Conservation (phyloP, 1,284 basidiomycete species). For the Trichosporon sp. region DNA sequence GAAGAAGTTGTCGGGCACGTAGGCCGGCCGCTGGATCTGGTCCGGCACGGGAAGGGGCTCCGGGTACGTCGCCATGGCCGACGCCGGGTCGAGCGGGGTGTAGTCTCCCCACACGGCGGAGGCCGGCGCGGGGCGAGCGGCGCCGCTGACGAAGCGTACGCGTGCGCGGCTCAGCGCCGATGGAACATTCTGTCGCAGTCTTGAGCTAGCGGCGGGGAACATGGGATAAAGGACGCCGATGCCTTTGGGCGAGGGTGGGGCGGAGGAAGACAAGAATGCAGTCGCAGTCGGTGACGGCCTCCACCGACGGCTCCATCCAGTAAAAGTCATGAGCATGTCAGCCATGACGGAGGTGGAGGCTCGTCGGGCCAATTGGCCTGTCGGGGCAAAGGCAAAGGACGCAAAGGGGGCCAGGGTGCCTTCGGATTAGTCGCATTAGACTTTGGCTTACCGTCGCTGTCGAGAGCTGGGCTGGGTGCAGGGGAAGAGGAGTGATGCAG, state of each 20-base stretch:
- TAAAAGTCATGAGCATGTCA: not conserved
- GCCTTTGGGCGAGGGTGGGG: not conserved
- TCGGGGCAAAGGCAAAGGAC: not conserved
- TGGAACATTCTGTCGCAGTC: not conserved
- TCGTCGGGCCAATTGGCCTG: not conserved
- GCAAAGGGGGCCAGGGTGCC: not conserved
- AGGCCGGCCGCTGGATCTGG: constrained; percentile 60
- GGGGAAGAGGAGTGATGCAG: too few species aligned
- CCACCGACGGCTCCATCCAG: not conserved
- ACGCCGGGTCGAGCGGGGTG: constrained; percentile 25
- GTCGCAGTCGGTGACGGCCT: not conserved
- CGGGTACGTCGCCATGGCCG: constrained; percentile 36
- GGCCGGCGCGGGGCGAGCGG: not conserved
- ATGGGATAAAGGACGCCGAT: not conserved
- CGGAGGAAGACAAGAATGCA: not conserved
- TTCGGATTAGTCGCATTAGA: not conserved
- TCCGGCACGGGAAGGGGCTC: constrained; percentile 58
- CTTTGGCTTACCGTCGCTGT: not conserved
- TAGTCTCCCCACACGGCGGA: constrained; percentile 10
- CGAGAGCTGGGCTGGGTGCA: not conserved
- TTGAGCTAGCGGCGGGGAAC: not conserved
- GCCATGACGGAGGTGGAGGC: not conserved
- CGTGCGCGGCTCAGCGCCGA: not conserved
- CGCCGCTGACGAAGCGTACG: not conserved
- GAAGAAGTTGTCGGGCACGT: constrained; percentile 53